phyloP scores from a whole-genome alignment of 2,329 filamentous ascomycete species.

The Fusarium lateritium region DNA sequence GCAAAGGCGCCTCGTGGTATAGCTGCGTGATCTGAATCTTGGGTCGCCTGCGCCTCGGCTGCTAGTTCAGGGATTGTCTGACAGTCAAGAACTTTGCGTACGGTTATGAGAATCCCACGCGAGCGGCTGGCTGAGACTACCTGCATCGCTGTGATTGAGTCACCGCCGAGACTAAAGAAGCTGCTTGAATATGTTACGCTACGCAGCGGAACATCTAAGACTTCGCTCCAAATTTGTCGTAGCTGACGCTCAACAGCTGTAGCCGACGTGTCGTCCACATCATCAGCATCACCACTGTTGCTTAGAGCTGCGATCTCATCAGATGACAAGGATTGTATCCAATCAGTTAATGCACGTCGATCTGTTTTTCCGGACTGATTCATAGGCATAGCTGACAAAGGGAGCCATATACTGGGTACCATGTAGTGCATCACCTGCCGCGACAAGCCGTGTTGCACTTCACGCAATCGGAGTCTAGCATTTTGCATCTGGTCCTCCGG shows the following conservation, averaged over 20 bases:
- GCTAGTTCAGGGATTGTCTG: conserved; percentile 5
- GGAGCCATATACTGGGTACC: conserved; percentile 7
- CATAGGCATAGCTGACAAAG: conserved; percentile 7
- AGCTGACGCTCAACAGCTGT: conserved; percentile 8
- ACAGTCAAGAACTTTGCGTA: conserved; percentile 1
- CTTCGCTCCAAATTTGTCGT: conserved; percentile 6
- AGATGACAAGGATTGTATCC: conserved; percentile 5
- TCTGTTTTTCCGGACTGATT: conserved; percentile 10
- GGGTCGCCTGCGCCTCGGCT: background rate
- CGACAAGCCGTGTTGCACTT: conserved; percentile 7
- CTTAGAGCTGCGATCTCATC: conserved; percentile 9
- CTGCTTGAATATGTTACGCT: conserved; percentile 9
- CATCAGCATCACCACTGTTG: background rate
- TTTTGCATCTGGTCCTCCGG: background rate
- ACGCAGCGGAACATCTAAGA: conserved; percentile 1
- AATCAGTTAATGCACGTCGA: conserved; percentile 2
- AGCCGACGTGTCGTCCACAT: conserved; percentile 1
- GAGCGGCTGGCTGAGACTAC: conserved; percentile 2
- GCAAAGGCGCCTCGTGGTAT: background rate
- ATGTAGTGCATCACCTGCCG: conserved; percentile 8
- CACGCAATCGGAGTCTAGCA: conserved; percentile 4
- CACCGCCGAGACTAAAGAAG: conserved; percentile 13
- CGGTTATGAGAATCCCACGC: conserved; percentile 5
- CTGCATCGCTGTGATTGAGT: conserved; percentile 16
- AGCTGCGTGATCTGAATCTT: background rate